Conservation (phyloP, 306 rosid species). For the Notholithocarpus densiflorus region DNA sequence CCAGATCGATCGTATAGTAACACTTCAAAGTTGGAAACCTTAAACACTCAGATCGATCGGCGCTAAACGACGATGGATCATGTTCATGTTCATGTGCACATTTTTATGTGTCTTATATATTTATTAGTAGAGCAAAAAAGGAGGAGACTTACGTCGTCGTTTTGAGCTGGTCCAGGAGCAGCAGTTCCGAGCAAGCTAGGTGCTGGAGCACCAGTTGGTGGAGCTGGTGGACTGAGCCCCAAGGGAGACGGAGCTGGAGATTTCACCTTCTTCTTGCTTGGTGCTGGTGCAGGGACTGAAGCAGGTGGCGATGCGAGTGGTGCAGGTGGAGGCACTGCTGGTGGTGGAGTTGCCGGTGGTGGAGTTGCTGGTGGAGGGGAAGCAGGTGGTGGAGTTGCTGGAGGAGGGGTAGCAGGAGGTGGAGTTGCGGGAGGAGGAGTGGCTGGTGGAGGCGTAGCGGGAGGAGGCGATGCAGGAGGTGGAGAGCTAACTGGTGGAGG, state of each 20-base stretch:
- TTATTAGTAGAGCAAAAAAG: background rate
- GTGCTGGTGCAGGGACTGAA: conserved; percentile 33
- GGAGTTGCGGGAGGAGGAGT: conserved; percentile 47
- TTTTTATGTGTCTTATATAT: too few species aligned
- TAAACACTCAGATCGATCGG: too few species aligned
- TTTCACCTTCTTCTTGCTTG: conserved; percentile 33
- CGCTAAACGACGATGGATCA: too few species aligned
- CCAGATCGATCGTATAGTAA: too few species aligned
- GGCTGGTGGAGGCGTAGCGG: conserved; percentile 32
- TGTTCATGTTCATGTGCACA: too few species aligned
- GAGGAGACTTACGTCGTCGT: conserved; percentile 37
- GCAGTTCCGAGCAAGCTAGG: conserved; percentile 34
- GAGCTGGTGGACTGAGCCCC: conserved; percentile 38
- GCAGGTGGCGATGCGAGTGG: conserved; percentile 50
- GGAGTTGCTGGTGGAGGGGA: conserved; percentile 63
- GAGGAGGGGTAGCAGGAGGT: conserved; percentile 19
- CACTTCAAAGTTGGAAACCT: too few species aligned
- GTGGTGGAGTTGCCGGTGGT: conserved; percentile 49
- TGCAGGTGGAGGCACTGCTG: conserved; percentile 37
- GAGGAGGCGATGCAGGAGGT: conserved; percentile 30
- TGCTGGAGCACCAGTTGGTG: conserved; percentile 56
- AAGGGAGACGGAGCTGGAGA: conserved; percentile 54
- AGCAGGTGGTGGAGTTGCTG: conserved; percentile 39
- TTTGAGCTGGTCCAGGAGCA: conserved; percentile 42
- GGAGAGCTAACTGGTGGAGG: conserved; percentile 23